phyloP scores from a whole-genome alignment of 495 filamentous ascomycete species.

The Trichoderma gamsii region DNA sequence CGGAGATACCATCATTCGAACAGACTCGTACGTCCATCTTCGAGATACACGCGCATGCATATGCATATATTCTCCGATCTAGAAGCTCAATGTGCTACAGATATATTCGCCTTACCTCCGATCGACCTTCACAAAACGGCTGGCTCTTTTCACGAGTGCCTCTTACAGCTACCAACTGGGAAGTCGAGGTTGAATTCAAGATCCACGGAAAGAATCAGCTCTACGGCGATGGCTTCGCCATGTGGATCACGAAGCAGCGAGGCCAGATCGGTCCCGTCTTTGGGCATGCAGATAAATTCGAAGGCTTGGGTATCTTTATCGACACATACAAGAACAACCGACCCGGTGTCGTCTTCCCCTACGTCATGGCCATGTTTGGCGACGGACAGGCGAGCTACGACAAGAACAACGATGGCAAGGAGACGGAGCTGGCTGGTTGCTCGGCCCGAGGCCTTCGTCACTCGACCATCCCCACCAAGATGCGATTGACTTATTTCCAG shows the following conservation, averaged over 20 bases:
- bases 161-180: slow-evolving; percentile 97
- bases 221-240: slow-evolving; percentile 94
- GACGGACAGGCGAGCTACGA: slow-evolving; percentile 88
- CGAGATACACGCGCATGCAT: not conserved
- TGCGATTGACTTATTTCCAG: slow-evolving; percentile 90
- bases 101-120: slow-evolving; percentile 87
- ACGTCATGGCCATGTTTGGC: slow-evolving; percentile 96
- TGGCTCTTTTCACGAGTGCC: slow-evolving; percentile 93
- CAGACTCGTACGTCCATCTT: slow-evolving; percentile 66
- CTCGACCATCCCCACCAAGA: slow-evolving; percentile 71
- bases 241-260: slow-evolving; percentile 96
- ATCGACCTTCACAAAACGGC: slow-evolving; percentile 81
- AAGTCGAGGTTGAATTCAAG: slow-evolving; percentile 95
- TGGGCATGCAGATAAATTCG: slow-evolving; percentile 79
- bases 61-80: not conserved
- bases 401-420: slow-evolving; percentile 91
- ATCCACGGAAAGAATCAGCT: slow-evolving; percentile 69
- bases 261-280: slow-evolving; percentile 79
- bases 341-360: slow-evolving; percentile 90
- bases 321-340: slow-evolving; percentile 99
- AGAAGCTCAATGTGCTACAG: slow-evolving; percentile 34
- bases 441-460: slow-evolving; percentile 87
- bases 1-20: slow-evolving; percentile 86
- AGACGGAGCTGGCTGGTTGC: slow-evolving; percentile 87
- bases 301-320: slow-evolving; percentile 93